Base-by-base conservation (phyloP, 257 asterid genomes). In the Przewalskia tangutica region DNA sequence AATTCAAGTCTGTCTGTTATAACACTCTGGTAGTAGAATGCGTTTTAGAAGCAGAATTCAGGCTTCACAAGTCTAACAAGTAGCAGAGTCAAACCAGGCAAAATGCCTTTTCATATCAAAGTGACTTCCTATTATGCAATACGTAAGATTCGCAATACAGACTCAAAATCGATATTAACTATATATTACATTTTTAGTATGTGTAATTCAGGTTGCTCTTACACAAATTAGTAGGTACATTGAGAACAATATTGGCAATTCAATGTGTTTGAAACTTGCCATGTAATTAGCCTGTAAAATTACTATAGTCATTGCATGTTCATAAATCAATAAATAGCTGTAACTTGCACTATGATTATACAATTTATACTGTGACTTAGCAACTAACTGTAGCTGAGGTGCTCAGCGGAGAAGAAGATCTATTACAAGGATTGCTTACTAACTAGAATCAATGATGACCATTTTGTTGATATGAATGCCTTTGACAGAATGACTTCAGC, bases 401-500 rank as follows among this genome's bases (percentile, higher is more conserved):
- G 60, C 36, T 23, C 9, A 48, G 59, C 20, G 3, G 20, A 12
- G 75, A 64, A 64, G 11, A 65, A 14, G 11, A 65, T 65, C 1
- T 38, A 65, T 65, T 36, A 65, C 75, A 7, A 14, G 13, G 50
- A 65, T 65, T 4, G 75, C 27, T 65, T 54, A 36, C 75, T 13
- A 7, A 23, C 2, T 7, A 7, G 7, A 73, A 23, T 73, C 79
- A 73, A 73, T 44, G 64, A 17, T 67, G 56, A 63, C 67, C 77
- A 36, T 83, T 85, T 80, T 81, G 79, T 70, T 80, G 83, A 63
- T 27, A 54, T 44, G 97, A 90, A 83, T 91, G 91, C 58, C 91
- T 84, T 63, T 67, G 86, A 87, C 92, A 93, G 89, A 93, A 93
- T 16, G 86, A 84, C 76, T 90, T 90, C 62, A 91, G 76, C 86